Evolutionary conservation across 164 flowering plant species (phyloP), one percentile per base, ranked within the genome.

Genomic region (Aristolochia contorta): DNA sequence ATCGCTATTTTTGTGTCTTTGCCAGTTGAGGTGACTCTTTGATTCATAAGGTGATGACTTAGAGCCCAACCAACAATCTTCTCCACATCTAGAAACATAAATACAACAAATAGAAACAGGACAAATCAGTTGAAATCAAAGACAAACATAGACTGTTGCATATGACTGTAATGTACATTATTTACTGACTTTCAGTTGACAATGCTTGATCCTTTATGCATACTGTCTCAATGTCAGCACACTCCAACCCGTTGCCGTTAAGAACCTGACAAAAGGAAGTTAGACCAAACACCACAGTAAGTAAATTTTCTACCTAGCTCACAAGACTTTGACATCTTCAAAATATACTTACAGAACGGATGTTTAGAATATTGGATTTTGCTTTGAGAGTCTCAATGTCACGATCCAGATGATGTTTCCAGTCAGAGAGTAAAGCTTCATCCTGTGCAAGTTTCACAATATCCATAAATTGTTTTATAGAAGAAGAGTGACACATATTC

Each of bases 21-120:
- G 9, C 60, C 61, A 5, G 63, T n/a, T 43, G 65, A 67, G 27
- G 80, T 78, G 57, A 79, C 58, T 67, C 64, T 66, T 20, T 23
- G 30, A 6, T 82, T 77, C 98, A 87, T 89, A 30, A 83, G 75
- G 65, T 87, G 91, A 74, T 81, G 70, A 73, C 90, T 82, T 30
- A 87, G 48, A 53, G 96, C 96, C 98, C 98, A 92, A 20, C 96
- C 93, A 27, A 84, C 71, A 16, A 89, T 63, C 78, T 84, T 87
- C 72, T 89, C 96, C 64, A 78, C 93, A 69, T 66, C 96, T 89
- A 67, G 8, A 56, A 12, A 54, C 24, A 1, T 20, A 1, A 32
- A 20, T 30, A 30, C 4, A 5, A 16, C 15, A 23, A 62, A 47
- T 48, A 56, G 15, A 57, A 49, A 46, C 6, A 12, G n/a, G 19